Conservation (phyloP, 108 stramenopile species). For the Stephanodiscus minutulus region DNA sequence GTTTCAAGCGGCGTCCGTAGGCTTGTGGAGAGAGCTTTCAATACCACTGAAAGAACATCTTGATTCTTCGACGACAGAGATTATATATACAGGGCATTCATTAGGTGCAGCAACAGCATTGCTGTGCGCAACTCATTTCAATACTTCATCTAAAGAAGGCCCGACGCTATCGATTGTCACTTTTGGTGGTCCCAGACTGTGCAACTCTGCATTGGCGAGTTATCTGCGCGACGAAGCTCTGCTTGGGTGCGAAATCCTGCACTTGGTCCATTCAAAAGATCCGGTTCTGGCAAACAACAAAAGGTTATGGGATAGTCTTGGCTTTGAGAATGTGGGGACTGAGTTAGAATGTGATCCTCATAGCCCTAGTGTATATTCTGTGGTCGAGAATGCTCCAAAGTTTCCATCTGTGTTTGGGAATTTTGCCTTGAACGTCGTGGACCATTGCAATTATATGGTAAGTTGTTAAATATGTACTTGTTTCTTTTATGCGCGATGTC, state of each 20-base stretch:
- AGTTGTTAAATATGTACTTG: not conserved
- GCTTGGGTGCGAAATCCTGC: conserved; percentile 41
- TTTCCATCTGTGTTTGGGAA: conserved; percentile 2
- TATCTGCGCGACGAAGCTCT: conserved; percentile 37
- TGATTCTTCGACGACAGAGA: conserved; percentile 7
- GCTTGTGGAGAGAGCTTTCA: conserved; percentile 55
- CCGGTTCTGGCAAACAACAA: conserved; percentile 63
- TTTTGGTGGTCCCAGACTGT: conserved; percentile 64
- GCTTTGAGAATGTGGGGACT: conserved; percentile 55
- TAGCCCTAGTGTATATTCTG: conserved; percentile 22
- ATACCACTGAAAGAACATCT: conserved; percentile 26
- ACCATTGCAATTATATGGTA: conserved; percentile 36
- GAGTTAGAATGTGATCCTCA: conserved; percentile 62
- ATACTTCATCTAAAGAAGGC: conserved; percentile 12
- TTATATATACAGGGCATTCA: conserved; percentile 46
- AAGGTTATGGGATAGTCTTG: conserved; percentile 60
- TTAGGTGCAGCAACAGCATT: conserved; percentile 48
- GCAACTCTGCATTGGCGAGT: conserved; percentile 47
- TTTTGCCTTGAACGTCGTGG: conserved; percentile 41
- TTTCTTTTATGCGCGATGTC: not conserved
- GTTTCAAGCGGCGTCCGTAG: conserved; percentile 55
- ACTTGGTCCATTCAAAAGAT: conserved; percentile 62
- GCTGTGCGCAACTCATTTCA: conserved; percentile 55
- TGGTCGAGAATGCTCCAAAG: not conserved
- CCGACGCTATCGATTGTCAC: conserved; percentile 47